Evolutionary conservation across 148 eudicot genomes (phyloP), one percentile per base, ranked within the genome.

Genomic region (Nepenthes gracilis): DNA sequence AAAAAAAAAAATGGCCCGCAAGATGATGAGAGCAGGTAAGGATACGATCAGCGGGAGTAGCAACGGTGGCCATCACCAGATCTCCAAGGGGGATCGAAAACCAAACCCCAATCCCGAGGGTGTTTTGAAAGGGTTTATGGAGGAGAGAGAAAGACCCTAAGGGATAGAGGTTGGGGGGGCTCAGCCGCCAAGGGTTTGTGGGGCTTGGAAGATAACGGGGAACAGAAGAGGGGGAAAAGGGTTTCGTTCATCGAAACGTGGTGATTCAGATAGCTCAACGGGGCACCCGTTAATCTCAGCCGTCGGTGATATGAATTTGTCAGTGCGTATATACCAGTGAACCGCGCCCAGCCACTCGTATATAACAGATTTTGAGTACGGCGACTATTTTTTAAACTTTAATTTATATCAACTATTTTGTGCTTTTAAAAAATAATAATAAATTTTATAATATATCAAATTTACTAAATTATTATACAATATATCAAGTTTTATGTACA

Each of bases 21-120:
- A 49, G 7, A 52, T 12, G 47, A 4, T n/a, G 7, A n/a, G 35
- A 49, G 23, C 12, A 1, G 14, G 45, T 55, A 76, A 80, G 85
- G 85, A 75, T 74, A 80, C 81, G 87, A 78, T 80, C 82, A 53
- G 87, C 71, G 7, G 85, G 74, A 58, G 85, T 70, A 70, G 79
- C 80, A 56, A 74, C 81, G 58, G 88, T 34, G 11, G 92, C 92
- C 92, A 85, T 85, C 74, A 59, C 14, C 57, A 72, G 73, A 74
- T 60, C 76, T 70, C 32, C 45, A 52, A 1, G 23, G 54, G 36
- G 57, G 59, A 61, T 61, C 55, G 14, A 58, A 6, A 5, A 23
- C 23, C 63, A 70, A 63, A 70, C 72, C 72, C 72, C 57, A 62
- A 60, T 50, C 33, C 54, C 54, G 38, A 8, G 47, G 47, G 4